Evolutionary conservation across 2,329 filamentous ascomycete genomes (phyloP).

Genomic region (Fusarium sp.): DNA sequence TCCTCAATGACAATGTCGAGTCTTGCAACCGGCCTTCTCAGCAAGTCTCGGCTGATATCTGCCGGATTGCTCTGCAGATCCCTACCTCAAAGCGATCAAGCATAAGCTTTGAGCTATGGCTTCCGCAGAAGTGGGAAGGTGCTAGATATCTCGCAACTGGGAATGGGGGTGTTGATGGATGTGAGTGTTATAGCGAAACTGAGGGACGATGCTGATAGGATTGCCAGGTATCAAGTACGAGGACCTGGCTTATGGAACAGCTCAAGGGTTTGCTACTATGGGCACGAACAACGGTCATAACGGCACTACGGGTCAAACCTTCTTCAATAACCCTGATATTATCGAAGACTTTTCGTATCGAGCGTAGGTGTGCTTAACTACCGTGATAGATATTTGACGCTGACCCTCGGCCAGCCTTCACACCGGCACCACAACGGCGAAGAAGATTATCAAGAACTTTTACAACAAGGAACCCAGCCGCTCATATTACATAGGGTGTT

Average conservation of each 20-base stretch:
- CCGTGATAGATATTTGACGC: background rate
- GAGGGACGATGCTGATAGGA: background rate
- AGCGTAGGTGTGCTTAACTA: background rate
- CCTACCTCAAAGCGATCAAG: conserved; percentile 35
- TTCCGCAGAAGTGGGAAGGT: conserved; percentile 58
- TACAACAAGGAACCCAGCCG: conserved; percentile 56
- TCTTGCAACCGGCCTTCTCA: conserved; percentile 24
- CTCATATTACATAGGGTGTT: conserved; percentile 70
- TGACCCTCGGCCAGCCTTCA: background rate
- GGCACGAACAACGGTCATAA: conserved; percentile 65
- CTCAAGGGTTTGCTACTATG: conserved; percentile 58
- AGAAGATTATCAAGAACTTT: conserved; percentile 48
- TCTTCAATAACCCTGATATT: conserved; percentile 51
- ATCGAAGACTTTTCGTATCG: conserved; percentile 53
- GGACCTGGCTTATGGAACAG: conserved; percentile 51
- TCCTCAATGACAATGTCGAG: conserved; percentile 9
- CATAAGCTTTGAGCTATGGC: conserved; percentile 57
- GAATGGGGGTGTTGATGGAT: conserved; percentile 62
- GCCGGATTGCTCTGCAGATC: conserved; percentile 16
- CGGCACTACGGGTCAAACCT: conserved; percentile 46
- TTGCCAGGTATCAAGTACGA: conserved; percentile 55
- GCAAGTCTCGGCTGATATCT: conserved; percentile 6
- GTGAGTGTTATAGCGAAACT: conserved; percentile 38
- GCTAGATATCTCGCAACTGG: conserved; percentile 59
- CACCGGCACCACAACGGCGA: conserved; percentile 20